Evolutionary conservation across 331 rosid species (phyloP), one percentile per base, ranked within the genome.

Genomic region (Dryas integrifolia): DNA sequence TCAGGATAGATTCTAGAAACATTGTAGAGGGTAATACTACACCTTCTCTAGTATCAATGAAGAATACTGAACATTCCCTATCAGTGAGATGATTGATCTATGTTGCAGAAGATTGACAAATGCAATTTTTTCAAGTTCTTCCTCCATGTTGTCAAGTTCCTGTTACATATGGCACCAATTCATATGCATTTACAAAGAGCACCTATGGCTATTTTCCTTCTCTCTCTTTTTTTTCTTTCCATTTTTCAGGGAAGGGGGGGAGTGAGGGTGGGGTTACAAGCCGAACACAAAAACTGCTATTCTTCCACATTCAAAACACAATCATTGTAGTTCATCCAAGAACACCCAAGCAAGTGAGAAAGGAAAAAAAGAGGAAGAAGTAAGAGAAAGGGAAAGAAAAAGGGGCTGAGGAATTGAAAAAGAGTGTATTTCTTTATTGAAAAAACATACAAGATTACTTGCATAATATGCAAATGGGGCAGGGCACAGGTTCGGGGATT

Each of bases 31-130:
- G 35, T 63, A 73, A 75, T 50, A 79, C 70, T 75, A 58, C 85
- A 91, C 97, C 97, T 87, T 89, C 77, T 89, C 97, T 68, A 91
- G 82, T 77, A 91, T 87, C 74, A 85, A 84, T 8, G 97, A 87
- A 12, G 97, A 91, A 79, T 73, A 88, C 84, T 87, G 91, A 79
- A 87, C 92, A 76, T 91, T 89, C 76, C 97, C 97, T 57, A 91
- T 89, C 76, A 91, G 96, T 38, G 97, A 91, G 75, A 91, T 91
- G 68, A 91, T 91, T 60, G 97, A 91, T 84, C 92, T 89, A 43
- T 75, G 87, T 80, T 89, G 93, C 55, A 91, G 87, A 72, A 89
- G 97, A 74, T 91, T 84, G 38, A 91, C 97, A 13, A 77, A 81
- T 40, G 97, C 95, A 78, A 91, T 87, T 81, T 91, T 89, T 81